Conservation (phyloP, 768 basidiomycete genomes). For the Suillus bovinus region DNA sequence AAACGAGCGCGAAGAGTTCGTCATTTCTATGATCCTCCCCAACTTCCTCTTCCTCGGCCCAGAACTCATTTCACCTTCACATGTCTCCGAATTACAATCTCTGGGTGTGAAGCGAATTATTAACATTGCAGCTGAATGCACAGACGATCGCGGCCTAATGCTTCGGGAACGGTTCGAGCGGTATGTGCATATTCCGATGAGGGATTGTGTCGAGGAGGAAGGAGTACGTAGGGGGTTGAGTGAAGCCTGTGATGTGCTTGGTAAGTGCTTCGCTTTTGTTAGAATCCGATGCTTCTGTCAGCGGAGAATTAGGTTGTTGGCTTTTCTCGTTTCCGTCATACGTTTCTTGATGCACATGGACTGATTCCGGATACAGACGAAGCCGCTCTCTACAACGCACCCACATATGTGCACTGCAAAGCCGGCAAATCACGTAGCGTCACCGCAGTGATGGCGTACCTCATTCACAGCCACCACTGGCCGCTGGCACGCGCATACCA, state of each 20-base stretch:
- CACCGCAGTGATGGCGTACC: conserved; percentile 95
- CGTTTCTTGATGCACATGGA: conserved; percentile 4
- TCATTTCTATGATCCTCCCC: conserved; percentile 90
- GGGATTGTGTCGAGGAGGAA: conserved; percentile 94
- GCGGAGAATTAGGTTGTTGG: neutral
- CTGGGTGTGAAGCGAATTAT: conserved; percentile 86
- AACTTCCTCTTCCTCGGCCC: conserved; percentile 91
- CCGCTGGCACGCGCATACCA: conserved; percentile 88
- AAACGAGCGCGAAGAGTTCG: conserved; percentile 65
- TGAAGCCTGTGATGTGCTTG: conserved; percentile 84
- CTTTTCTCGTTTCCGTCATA: conserved; percentile 4
- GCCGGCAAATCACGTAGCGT: conserved; percentile 95
- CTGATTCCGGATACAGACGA: conserved; percentile 59
- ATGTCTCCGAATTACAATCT: conserved; percentile 70
- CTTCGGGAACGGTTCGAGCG: conserved; percentile 74
- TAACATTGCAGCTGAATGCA: conserved; percentile 90
- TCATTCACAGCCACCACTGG: conserved; percentile 98
- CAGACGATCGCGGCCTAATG: conserved; percentile 69
- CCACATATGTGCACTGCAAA: conserved; percentile 95
- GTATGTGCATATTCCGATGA: conserved; percentile 88
- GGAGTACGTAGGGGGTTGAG: conserved; percentile 78
- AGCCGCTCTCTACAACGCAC: conserved; percentile 82
- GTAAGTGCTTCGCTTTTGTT: conserved; percentile 47
- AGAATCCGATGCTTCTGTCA: neutral
- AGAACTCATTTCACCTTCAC: conserved; percentile 72